A percentile compares a stretch with the other conserved stretches of the same genome.
These are phyloP conservation scores for Rhipidocladum racemiflorum DNA, from an alignment of 176 grass and related monocot species.

Conservation along the genomic window DNA sequence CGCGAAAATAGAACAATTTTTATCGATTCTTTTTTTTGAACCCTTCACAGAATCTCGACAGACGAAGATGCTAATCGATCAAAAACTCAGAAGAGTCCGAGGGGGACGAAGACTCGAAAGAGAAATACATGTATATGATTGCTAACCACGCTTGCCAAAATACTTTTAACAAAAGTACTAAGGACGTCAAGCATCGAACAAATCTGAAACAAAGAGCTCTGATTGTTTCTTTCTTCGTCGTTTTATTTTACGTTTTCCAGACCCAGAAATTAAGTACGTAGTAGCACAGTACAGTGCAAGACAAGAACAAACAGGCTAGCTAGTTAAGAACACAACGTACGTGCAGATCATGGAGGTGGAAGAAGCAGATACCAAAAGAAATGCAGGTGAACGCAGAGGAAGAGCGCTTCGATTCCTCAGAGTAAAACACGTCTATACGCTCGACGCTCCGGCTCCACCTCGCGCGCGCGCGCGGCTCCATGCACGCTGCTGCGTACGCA, in stretches of 20 bases:
- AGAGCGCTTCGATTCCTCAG: neutral
- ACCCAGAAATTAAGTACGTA: neutral
- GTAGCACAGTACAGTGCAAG: neutral
- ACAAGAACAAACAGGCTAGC: neutral
- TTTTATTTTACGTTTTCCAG: neutral
- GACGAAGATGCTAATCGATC: neutral
- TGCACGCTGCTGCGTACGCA: neutral
- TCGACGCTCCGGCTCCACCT: neutral
- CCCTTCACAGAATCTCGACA: conserved; percentile 1
- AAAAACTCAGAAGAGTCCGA: neutral
- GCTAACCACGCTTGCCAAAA: neutral
- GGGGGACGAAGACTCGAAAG: neutral
- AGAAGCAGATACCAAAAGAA: neutral
- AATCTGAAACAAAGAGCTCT: neutral
- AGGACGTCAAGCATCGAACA: neutral
- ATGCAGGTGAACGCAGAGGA: neutral
- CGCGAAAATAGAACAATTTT: too few species aligned
- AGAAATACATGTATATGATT: neutral
- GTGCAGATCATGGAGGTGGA: neutral
- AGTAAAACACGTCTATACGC: neutral
- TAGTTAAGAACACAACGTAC: neutral
- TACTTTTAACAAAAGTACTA: neutral
- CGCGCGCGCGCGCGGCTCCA: neutral
- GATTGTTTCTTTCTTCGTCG: neutral
- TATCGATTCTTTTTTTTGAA: too few species aligned